Percentiles rank a stretch among this genome's conserved stretches.
Conservation (phyloP, 768 basidiomycete species). For the Phylloporus rhodoxanthus region DNA sequence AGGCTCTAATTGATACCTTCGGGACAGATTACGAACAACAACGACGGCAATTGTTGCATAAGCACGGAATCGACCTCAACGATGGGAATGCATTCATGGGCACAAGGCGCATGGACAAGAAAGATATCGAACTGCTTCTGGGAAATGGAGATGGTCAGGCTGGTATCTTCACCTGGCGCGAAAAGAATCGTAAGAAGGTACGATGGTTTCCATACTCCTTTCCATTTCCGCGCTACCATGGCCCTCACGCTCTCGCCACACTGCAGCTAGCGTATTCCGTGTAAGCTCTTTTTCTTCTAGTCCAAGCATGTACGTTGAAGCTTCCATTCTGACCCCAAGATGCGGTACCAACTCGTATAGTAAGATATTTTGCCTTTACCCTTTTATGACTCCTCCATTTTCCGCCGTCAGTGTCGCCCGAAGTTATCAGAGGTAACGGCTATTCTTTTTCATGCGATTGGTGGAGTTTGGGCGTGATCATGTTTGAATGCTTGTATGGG, state of each 20-base stretch:
- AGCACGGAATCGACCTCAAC: conserved; percentile 93
- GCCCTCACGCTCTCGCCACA: conserved; percentile 20
- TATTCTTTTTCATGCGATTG: conserved; percentile 95
- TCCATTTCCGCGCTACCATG: conserved; percentile 24
- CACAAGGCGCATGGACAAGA: conserved; percentile 74
- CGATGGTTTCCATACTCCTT: conserved; percentile 29
- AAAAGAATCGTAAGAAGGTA: conserved; percentile 88
- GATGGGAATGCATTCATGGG: conserved; percentile 60
- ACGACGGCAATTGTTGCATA: conserved; percentile 77
- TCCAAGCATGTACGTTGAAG: conserved; percentile 15
- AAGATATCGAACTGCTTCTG: conserved; percentile 80
- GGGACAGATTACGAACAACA: conserved; percentile 87
- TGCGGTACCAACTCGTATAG: conserved; percentile 86
- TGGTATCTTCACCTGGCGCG: conserved; percentile 92
- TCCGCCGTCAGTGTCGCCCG: conserved; percentile 67
- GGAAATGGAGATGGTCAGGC: conserved; percentile 74
- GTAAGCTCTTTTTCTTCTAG: conserved; percentile 43
- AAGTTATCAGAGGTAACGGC: conserved; percentile 85
- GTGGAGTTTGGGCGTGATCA: conserved; percentile 98
- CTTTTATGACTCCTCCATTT: conserved; percentile 24
- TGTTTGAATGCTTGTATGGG: conserved; percentile 94
- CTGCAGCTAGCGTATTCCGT: conserved; percentile 80
- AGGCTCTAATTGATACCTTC: conserved; percentile 12
- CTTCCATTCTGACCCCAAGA: conserved; percentile 40
- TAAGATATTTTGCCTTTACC: conserved; percentile 38